These are phyloP conservation scores for Corymbia maculata DNA, from an alignment of 345 rosid species.

Conservation along the genomic window DNA sequence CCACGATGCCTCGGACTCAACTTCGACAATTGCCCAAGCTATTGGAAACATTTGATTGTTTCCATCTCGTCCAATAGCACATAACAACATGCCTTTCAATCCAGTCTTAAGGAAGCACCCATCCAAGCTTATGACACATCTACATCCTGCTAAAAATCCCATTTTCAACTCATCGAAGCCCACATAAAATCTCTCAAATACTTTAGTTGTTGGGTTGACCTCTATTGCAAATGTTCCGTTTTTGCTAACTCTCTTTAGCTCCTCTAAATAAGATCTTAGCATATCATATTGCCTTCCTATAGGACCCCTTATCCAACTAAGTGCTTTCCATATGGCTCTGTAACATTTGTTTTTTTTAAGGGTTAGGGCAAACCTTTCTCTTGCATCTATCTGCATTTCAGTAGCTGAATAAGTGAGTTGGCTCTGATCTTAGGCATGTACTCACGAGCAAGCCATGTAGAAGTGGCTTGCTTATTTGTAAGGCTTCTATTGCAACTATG, in stretches of 20 bases:
- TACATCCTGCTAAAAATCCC: rapidly evolving
- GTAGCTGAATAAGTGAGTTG: too few species aligned
- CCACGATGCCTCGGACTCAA: not conserved
- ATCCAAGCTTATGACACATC: not conserved
- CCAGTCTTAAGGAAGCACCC: not conserved
- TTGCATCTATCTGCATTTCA: not conserved
- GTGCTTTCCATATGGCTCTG: not conserved
- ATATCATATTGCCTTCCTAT: not conserved
- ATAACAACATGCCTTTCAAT: not conserved
- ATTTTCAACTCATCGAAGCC: not conserved
- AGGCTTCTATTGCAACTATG: not conserved
- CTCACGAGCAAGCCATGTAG: not conserved
- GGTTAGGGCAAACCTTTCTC: not conserved
- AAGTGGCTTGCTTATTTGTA: not conserved
- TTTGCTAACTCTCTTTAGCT: not conserved
- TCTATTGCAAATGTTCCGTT: not conserved
- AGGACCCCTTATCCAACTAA: not conserved
- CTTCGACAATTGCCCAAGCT: not conserved
- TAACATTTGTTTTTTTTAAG: too few species aligned
- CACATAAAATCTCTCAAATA: not conserved
- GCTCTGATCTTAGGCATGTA: not conserved
- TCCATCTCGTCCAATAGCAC: not conserved
- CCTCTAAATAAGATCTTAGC: not conserved
- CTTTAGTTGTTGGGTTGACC: not conserved
- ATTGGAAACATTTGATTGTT: not conserved